Base-by-base conservation (phyloP, 305 asterid species). In the Plantago coronopus region DNA sequence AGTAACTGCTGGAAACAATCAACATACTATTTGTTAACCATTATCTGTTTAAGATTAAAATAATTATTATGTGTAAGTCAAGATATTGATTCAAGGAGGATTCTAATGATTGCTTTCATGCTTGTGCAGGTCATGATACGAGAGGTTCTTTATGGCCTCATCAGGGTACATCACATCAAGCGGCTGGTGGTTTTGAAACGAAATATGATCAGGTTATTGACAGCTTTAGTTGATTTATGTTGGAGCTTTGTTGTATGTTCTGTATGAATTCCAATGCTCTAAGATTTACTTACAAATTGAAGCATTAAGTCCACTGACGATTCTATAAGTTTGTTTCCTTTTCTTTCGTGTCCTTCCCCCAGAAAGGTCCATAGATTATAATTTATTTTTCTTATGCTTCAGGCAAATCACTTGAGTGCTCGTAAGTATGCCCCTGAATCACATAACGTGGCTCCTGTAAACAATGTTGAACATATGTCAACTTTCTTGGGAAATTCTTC, bases 131-230 rank as follows among this genome's bases (percentile, higher is more conserved):
- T 48, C 70, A 72, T 64, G 87, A 72, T 44, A 64, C 62, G 48
- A 73, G 68, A 62, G 76, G 66, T 49, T 65, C 72, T 64, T 43
- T 66, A 29, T 70, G 84, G 86, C 79, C 55, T 73, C 79, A 66
- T 17, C 77, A 74, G 43, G 77, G 64, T 66, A 61, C 70, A 56
- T 65, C 75, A 46, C 69, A 68, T 59, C 63, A 59, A n/a, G 38
- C 48, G 64, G 57, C 72, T 63, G 69, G 69, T 27, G 73, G 69
- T 61, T 38, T 65, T 59, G 79, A 68, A 58, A 67, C 48, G 62
- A 77, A 78, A 60, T 70, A 54, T 31, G 69, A 71, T 70, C 81
- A 78, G 84, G 89, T 85, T 66, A 48, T 56, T 66, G 42, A n/a
- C 46, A 48, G 40, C 13, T 34, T 18, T 57, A 37, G 46, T 18